phyloP scores from a whole-genome alignment of 2,329 filamentous ascomycete genomes.

The Aspergillus spinulosporus region DNA sequence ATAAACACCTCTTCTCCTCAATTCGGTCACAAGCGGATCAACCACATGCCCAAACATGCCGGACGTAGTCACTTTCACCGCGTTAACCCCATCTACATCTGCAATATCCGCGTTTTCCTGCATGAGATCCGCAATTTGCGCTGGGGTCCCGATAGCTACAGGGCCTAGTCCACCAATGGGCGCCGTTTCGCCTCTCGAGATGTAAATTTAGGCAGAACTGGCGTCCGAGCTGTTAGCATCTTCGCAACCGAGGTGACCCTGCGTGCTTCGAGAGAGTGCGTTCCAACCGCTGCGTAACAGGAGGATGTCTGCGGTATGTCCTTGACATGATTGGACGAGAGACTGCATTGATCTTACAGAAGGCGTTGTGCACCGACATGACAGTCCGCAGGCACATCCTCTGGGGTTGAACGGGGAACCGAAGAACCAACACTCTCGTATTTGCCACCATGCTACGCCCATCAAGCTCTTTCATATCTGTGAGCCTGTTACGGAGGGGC shows the following conservation, averaged over 20 bases:
- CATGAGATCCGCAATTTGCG: constrained; percentile 50
- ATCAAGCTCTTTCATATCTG: neutral
- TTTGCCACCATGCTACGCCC: neutral
- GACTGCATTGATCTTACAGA: neutral
- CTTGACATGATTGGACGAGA: neutral
- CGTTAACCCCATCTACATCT: constrained; percentile 46
- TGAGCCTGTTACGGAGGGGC: neutral
- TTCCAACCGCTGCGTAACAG: neutral
- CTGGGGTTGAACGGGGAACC: neutral
- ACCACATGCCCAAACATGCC: constrained; percentile 56
- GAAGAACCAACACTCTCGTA: neutral
- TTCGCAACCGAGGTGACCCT: constrained; percentile 54
- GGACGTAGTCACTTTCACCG: constrained; percentile 52
- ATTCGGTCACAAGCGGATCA: constrained; percentile 51
- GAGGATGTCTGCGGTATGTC: neutral
- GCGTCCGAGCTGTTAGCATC: constrained; percentile 51
- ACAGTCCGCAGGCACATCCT: neutral
- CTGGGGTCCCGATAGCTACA: constrained; percentile 49
- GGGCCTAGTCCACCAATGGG: constrained; percentile 53
- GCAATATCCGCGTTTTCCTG: constrained; percentile 49
- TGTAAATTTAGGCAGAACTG: constrained; percentile 49
- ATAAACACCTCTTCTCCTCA: constrained; percentile 45
- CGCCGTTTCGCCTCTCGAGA: constrained; percentile 48
- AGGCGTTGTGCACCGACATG: neutral
- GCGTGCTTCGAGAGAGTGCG: constrained; percentile 54